phyloP scores from a whole-genome alignment of 192 early-diverging fungal genomes.

The Geranomyces variabilis region DNA sequence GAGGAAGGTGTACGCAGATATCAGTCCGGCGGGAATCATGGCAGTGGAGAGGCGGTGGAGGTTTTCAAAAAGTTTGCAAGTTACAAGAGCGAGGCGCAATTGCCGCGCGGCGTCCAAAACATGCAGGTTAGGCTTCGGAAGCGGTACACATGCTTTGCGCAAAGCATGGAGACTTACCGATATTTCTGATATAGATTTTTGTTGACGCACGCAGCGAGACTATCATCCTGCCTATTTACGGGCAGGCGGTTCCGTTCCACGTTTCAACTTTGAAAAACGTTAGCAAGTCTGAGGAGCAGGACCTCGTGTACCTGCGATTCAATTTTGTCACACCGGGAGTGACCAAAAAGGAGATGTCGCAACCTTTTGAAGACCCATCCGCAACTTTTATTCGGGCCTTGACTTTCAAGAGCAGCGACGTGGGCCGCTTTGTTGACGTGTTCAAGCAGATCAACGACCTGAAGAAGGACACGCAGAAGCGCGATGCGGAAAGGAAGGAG shows the following conservation, averaged over 20 bases:
- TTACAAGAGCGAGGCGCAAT: conserved; percentile 85
- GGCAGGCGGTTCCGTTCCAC: conserved; percentile 96
- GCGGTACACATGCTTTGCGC: no score
- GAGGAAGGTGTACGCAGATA: conserved; percentile 82
- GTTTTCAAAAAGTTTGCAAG: conserved; percentile 91
- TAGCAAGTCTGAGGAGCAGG: conserved; percentile 92
- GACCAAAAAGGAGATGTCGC: conserved; percentile 80
- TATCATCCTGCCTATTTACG: conserved; percentile 93
- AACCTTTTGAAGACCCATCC: conserved; percentile 83
- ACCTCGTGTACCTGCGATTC: conserved; percentile 85
- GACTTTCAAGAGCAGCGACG: conserved; percentile 88
- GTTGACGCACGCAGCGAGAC: conserved; percentile 88
- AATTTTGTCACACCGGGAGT: conserved; percentile 94
- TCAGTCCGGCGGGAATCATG: conserved; percentile 59
- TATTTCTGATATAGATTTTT: conserved; percentile 62
- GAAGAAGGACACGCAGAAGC: conserved; percentile 91
- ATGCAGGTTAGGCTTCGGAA: conserved; percentile 56
- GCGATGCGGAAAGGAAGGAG: conserved; percentile 92
- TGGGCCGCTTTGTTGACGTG: conserved; percentile 78
- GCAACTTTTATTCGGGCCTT: conserved; percentile 92
- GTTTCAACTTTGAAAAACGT: conserved; percentile 95
- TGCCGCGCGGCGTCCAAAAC: conserved; percentile 80
- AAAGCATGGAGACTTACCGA: not conserved
- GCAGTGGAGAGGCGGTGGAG: conserved; percentile 67
- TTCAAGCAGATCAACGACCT: conserved; percentile 84